Percentiles rank a stretch among this genome's conserved stretches.
These are phyloP conservation scores for Pinus albicaulis DNA, from an alignment of 75 land plant genomes.

Conservation along the genomic window DNA sequence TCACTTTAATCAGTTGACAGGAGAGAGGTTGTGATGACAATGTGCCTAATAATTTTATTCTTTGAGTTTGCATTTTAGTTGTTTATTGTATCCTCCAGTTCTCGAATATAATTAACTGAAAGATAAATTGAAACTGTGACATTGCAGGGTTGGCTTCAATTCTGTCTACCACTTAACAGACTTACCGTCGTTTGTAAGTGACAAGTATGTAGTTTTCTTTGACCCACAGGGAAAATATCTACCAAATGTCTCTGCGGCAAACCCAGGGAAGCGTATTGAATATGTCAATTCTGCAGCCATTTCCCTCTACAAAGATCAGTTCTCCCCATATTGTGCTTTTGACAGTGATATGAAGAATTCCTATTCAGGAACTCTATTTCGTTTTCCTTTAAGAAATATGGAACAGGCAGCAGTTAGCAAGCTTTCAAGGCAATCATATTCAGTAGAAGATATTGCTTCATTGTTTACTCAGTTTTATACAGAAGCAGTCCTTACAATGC, in stretches of 20 bases:
- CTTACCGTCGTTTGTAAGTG: conserved; percentile 98
- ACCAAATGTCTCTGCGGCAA: conserved; percentile 76
- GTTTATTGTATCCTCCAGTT: not conserved
- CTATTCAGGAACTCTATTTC: conserved; percentile 84
- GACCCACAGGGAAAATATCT: conserved; percentile 93
- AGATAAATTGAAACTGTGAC: not conserved
- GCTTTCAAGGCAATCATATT: conserved; percentile 78
- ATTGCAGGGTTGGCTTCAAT: conserved; percentile 91
- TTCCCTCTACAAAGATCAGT: conserved; percentile 72
- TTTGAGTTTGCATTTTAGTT: not conserved
- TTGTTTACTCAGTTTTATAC: conserved; percentile 66
- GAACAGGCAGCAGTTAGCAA: conserved; percentile 81
- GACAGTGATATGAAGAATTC: conserved; percentile 89
- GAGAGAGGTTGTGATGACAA: not conserved
- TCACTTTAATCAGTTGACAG: not conserved
- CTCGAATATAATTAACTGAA: not conserved
- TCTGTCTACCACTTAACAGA: conserved; percentile 97
- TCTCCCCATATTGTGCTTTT: conserved; percentile 84
- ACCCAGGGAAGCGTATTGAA: conserved; percentile 94
- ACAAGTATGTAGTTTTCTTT: conserved; percentile 82
- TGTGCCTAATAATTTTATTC: not conserved
- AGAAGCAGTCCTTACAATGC: conserved; percentile 74
- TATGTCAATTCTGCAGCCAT: conserved; percentile 76
- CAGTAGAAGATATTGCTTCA: conserved; percentile 60
- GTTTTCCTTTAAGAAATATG: conserved; percentile 83